Conservation (phyloP, 78 protist genomes). For the Pigoraptor vietnamica region DNA sequence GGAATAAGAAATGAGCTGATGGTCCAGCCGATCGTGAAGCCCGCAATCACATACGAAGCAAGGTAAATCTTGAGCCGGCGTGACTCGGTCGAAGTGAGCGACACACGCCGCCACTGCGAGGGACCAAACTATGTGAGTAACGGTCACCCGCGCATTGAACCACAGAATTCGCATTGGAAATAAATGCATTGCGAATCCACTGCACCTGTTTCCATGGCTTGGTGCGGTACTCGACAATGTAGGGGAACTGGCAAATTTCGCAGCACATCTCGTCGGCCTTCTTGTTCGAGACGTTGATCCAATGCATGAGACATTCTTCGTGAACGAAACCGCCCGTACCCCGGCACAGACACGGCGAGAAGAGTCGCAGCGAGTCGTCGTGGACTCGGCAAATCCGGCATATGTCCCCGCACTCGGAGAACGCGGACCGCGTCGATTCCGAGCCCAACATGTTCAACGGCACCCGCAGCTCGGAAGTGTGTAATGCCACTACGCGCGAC, state of each 20-base stretch:
- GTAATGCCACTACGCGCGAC: no score
- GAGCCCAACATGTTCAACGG: not conserved
- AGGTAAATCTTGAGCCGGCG: not conserved
- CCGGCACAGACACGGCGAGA: not conserved
- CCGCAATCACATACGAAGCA: not conserved
- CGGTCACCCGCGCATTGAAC: no score
- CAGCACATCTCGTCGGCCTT: not conserved
- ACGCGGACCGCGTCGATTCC: not conserved
- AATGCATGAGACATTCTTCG: not conserved
- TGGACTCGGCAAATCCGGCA: not conserved
- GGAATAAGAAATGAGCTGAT: not conserved
- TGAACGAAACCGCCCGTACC: not conserved
- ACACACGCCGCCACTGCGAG: not conserved
- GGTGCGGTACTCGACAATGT: not conserved
- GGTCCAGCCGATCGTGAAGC: not conserved
- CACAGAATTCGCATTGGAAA: no score
- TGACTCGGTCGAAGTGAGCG: not conserved
- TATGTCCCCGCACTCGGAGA: not conserved
- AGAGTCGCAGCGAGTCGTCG: not conserved
- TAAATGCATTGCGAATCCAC: no score
- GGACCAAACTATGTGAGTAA: no score
- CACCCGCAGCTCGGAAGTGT: no score
- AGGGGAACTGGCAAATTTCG: not conserved
- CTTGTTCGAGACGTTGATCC: not conserved
- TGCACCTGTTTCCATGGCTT: not conserved